Evolutionary conservation across 2,329 filamentous ascomycete genomes (phyloP).

Genomic region (Xylariaceae sp.): DNA sequence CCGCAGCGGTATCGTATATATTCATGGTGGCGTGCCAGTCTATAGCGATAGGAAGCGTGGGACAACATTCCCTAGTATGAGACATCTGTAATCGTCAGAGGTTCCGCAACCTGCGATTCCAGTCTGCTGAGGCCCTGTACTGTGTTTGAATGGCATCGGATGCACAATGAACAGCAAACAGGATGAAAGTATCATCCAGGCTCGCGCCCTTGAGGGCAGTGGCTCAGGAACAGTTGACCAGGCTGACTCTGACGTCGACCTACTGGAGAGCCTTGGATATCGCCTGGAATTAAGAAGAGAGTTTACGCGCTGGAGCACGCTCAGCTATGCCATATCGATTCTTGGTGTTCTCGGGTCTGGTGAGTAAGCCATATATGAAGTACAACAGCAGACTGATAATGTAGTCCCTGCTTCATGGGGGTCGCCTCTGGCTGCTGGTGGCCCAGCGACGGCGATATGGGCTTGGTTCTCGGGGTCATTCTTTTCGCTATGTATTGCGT

Average conservation of each 20-base stretch:
- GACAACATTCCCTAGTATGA: too few relatives aligned
- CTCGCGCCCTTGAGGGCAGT: too few relatives aligned
- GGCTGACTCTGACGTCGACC: neutral
- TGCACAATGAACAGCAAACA: too few relatives aligned
- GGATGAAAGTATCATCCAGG: too few relatives aligned
- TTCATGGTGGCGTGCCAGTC: too few relatives aligned
- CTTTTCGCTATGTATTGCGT: constrained; percentile 57
- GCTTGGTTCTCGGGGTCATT: constrained; percentile 60
- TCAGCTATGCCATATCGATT: constrained; percentile 64
- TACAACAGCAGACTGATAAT: neutral
- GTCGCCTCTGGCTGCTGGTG: constrained; percentile 52
- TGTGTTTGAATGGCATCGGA: too few relatives aligned
- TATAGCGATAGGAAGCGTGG: too few relatives aligned
- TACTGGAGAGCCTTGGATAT: constrained; percentile 6
- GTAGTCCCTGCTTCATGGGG: constrained; percentile 58
- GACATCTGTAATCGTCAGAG: too few relatives aligned
- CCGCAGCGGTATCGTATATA: too few relatives aligned
- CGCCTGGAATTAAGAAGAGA: constrained; percentile 55
- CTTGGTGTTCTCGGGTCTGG: constrained; percentile 58
- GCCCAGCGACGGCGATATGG: constrained; percentile 61
- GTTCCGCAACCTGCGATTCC: too few relatives aligned
- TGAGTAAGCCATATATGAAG: neutral
- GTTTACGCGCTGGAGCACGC: constrained; percentile 63
- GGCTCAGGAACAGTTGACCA: neutral
- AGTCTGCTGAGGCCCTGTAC: too few relatives aligned